Evolutionary conservation across 1,139 yeast genomes (phyloP).

Genomic region (Hemisphaericaspora xylofermentans): DNA sequence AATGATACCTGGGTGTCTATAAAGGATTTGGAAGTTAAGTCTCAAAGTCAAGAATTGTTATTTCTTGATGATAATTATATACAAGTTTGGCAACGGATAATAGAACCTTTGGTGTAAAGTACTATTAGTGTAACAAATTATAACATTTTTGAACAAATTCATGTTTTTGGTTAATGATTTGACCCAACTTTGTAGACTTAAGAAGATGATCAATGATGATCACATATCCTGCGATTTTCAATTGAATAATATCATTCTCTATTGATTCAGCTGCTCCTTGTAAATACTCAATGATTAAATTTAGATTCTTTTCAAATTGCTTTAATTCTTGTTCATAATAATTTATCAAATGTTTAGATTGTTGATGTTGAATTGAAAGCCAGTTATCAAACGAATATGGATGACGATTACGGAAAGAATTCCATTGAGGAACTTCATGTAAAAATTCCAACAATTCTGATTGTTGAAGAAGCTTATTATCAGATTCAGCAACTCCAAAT

Average conservation of each 20-base stretch:
- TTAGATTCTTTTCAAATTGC: slow-evolving; percentile 16
- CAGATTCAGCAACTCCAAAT: slow-evolving; percentile 18
- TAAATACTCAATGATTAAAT: slow-evolving; percentile 11
- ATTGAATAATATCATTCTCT: slow-evolving; percentile 11
- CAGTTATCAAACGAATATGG: slow-evolving; percentile 20
- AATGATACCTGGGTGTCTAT: slow-evolving; percentile 57
- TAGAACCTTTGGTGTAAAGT: background rate
- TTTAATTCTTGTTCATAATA: slow-evolving; percentile 18
- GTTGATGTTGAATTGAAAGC: background rate
- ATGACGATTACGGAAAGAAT: slow-evolving; percentile 24
- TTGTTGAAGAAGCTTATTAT: background rate
- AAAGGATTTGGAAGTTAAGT: slow-evolving; percentile 47
- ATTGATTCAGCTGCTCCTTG: background rate
- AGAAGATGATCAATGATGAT: slow-evolving; percentile 21
- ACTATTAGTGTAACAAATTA: slow-evolving; percentile 7
- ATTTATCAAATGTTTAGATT: slow-evolving; percentile 4
- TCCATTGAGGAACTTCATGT: slow-evolving; percentile 27
- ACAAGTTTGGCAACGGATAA: slow-evolving; percentile 58
- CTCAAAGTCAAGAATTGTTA: slow-evolving; percentile 55
- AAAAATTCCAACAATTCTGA: slow-evolving; percentile 11
- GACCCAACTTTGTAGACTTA: slow-evolving; percentile 19
- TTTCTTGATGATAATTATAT: slow-evolving; percentile 63
- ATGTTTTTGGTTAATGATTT: slow-evolving; percentile 10
- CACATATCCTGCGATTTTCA: slow-evolving; percentile 23
- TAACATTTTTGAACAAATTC: slow-evolving; percentile 14